A percentile compares a stretch with the other conserved stretches of the same genome.
phyloP scores from a whole-genome alignment of 331 rosid genomes.

The Quercus lobata region DNA sequence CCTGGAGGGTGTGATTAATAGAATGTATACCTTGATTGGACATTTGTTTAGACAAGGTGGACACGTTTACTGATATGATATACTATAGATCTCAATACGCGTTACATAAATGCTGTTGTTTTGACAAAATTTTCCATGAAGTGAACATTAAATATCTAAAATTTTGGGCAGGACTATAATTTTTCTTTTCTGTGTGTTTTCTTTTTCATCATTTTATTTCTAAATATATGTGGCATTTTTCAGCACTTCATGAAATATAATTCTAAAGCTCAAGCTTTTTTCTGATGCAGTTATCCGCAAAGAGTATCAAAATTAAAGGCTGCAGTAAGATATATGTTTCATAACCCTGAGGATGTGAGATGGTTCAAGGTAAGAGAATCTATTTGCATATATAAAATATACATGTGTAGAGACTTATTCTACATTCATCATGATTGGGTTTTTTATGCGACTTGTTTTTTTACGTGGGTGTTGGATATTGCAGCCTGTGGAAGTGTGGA shows the following conservation, averaged over 20 bases:
- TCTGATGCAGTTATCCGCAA: conserved; percentile 86
- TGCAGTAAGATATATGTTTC: conserved; percentile 78
- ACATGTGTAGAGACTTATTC: not conserved
- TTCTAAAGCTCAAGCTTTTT: conserved; percentile 11
- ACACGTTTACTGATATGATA: not conserved
- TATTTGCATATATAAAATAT: not conserved
- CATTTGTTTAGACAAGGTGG: not conserved
- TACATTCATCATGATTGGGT: conserved; percentile 8
- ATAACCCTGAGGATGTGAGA: conserved; percentile 91
- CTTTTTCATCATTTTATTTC: not conserved
- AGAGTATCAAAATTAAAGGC: conserved; percentile 91
- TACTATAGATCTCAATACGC: not conserved
- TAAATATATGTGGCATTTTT: not conserved
- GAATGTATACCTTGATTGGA: not conserved
- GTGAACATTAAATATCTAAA: not conserved
- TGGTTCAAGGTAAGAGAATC: conserved; percentile 82
- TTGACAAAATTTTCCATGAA: not conserved
- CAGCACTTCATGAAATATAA: not conserved
- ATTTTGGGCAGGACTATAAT: not conserved
- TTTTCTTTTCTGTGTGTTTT: not conserved
- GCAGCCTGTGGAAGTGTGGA: conserved; percentile 95
- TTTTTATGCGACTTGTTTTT: conserved; percentile 9
- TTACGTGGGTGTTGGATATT: conserved; percentile 31
- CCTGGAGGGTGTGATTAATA: not conserved
- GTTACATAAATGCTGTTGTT: not conserved